phyloP scores from a whole-genome alignment of 495 filamentous ascomycete genomes.

The Talaromyces stipitatus region DNA sequence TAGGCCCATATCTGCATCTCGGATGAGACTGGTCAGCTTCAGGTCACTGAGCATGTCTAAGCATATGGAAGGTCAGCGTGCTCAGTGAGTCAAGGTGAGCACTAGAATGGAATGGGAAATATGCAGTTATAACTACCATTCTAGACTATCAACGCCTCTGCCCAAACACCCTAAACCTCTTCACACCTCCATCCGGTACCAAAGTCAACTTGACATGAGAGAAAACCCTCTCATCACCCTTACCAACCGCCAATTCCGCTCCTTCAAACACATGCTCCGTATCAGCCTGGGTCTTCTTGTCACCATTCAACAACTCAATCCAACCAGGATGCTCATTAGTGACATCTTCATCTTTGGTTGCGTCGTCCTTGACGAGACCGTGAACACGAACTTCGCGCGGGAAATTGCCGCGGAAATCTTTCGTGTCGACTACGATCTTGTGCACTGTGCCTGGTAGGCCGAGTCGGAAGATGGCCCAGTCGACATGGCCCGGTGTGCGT shows the following conservation, averaged over 20 bases:
- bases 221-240: constrained; percentile 41
- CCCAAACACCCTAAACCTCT: constrained; percentile 75
- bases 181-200: constrained; percentile 87
- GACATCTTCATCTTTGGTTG: constrained; percentile 48
- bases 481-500: constrained; percentile 65
- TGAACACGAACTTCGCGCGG: constrained; percentile 62
- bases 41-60: no score
- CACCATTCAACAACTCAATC: constrained; percentile 57
- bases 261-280: constrained; percentile 67
- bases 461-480: constrained; percentile 78
- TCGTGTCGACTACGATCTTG: constrained; percentile 75
- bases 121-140: no score
- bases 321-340: constrained; percentile 56
- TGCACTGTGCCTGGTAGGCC: constrained; percentile 64
- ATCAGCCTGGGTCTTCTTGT: constrained; percentile 66
- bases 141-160: constrained; percentile 50
- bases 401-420: constrained; percentile 86
- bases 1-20: no score
- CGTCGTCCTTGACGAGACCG: constrained; percentile 42
- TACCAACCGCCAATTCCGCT: constrained; percentile 22
- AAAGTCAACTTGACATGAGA: constrained; percentile 85
- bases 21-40: no score
- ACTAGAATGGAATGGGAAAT: no score
- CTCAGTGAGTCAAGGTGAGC: no score
- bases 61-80: no score